phyloP scores from a whole-genome alignment of 1,284 basidiomycete genomes.

The Malassezia vespertilionis region DNA sequence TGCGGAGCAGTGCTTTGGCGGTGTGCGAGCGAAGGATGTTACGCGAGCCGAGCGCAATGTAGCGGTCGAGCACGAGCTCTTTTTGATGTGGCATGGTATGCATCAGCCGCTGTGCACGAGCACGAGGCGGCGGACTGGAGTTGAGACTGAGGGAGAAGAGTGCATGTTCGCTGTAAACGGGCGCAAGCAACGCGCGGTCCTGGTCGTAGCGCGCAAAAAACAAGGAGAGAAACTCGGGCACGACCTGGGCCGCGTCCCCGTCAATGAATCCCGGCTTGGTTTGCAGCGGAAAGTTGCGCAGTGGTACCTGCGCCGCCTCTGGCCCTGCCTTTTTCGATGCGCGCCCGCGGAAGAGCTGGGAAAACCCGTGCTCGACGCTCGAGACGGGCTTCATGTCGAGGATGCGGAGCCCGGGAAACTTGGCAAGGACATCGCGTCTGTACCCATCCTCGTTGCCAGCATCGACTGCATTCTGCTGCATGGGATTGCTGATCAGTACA shows the following conservation, averaged over 20 bases:
- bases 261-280: conserved; percentile 67
- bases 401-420: conserved; percentile 25
- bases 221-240: conserved; percentile 63
- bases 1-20: conserved; percentile 22
- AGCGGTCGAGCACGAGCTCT: conserved; percentile 63
- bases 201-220: conserved; percentile 68
- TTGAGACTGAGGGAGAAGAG: conserved; percentile 80
- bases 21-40: conserved; percentile 38
- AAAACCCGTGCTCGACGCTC: conserved; percentile 56
- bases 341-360: conserved; percentile 56
- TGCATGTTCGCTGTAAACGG: conserved; percentile 69
- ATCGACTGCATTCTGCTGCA: conserved; percentile 58
- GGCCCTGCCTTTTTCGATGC: conserved; percentile 22
- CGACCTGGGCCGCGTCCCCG: conserved; percentile 56
- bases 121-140: conserved; percentile 66
- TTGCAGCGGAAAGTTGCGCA: conserved; percentile 57
- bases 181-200: conserved; percentile 58
- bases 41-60: conserved; percentile 50
- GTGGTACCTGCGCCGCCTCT: conserved; percentile 31
- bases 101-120: conserved; percentile 41
- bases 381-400: conserved; percentile 59
- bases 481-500: conserved; percentile 66
- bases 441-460: conserved; percentile 58
- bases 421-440: conserved; percentile 23
- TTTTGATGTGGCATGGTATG: conserved; percentile 63